A percentile compares a stretch with the other conserved stretches of the same genome.
Evolutionary conservation across 768 basidiomycete species (phyloP).

Genomic region (Grammothele lineata): DNA sequence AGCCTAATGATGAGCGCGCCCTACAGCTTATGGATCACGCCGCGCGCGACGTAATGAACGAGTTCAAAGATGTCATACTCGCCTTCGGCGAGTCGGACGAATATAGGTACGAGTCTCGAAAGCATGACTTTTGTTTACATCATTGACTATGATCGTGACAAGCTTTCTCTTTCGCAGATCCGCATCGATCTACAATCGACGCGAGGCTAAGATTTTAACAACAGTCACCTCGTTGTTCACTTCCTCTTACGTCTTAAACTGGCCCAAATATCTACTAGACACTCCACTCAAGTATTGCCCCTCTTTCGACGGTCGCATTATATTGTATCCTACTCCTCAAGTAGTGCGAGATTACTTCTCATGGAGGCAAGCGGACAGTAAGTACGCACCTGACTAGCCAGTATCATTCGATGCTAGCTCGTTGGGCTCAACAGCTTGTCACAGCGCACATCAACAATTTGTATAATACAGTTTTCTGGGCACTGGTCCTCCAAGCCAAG

Average conservation of each 20-base stretch:
- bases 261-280: slow-evolving; percentile 76
- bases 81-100: slow-evolving; percentile 98
- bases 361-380: slow-evolving; percentile 96
- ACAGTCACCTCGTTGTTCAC: slow-evolving; percentile 86
- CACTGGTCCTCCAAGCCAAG: slow-evolving; percentile 80
- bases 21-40: slow-evolving; percentile 90
- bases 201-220: slow-evolving; percentile 82
- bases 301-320: slow-evolving; percentile 87
- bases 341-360: slow-evolving; percentile 89
- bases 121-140: slow-evolving; percentile 10
- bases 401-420: no score
- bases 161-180: slow-evolving; percentile 85
- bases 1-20: slow-evolving; percentile 90
- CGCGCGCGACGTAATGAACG: slow-evolving; percentile 75
- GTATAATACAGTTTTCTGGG: slow-evolving; percentile 96
- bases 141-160: background rate
- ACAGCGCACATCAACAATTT: slow-evolving; percentile 96
- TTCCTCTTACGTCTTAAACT: slow-evolving; percentile 83
- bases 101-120: slow-evolving; percentile 59
- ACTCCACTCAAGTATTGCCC: slow-evolving; percentile 76
- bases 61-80: slow-evolving; percentile 78
- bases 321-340: slow-evolving; percentile 69
- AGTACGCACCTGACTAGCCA: slow-evolving; percentile 27
- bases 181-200: slow-evolving; percentile 78
- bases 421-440: no score